These are phyloP conservation scores for Lolium rigidum DNA, from an alignment of 176 grass and related monocot genomes.

Conservation along the genomic window DNA sequence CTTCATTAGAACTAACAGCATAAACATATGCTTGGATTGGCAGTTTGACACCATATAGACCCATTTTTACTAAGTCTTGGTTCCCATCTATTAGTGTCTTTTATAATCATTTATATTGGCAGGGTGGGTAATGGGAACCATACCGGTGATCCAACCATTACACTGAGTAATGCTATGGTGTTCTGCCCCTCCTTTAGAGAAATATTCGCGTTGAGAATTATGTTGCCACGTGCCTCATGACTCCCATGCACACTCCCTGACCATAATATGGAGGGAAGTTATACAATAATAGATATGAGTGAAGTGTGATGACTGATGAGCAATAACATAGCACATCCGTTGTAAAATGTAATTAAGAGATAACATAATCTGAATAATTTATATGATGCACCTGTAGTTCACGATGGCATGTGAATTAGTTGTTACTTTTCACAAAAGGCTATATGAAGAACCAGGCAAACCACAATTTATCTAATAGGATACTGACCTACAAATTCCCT, in stretches of 20 bases:
- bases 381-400: slow-evolving; percentile 1
- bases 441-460: neutral
- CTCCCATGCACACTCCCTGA: slow-evolving; percentile 78
- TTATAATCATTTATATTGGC: neutral
- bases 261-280: slow-evolving; percentile 22
- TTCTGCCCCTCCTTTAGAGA: slow-evolving; percentile 62
- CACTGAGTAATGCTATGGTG: slow-evolving; percentile 81
- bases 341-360: neutral
- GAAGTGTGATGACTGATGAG: neutral
- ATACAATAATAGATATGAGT: neutral
- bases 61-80: neutral
- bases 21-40: slow-evolving; percentile 3
- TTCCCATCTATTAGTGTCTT: neutral
- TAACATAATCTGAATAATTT: slow-evolving; percentile 6
- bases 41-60: neutral
- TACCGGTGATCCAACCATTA: slow-evolving; percentile 97
- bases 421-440: slow-evolving; percentile 14
- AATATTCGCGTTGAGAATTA: slow-evolving; percentile 57
- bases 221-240: slow-evolving; percentile 38
- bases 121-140: slow-evolving; percentile 29
- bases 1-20: neutral
- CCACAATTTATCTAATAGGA: neutral
- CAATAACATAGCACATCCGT: neutral
- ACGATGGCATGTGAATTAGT: neutral
- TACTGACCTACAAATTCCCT: slow-evolving; percentile 63